Percentiles rank a stretch among this genome's conserved stretches.
Conservation (phyloP, 164 flowering plant genomes). For the Annona cherimola region DNA sequence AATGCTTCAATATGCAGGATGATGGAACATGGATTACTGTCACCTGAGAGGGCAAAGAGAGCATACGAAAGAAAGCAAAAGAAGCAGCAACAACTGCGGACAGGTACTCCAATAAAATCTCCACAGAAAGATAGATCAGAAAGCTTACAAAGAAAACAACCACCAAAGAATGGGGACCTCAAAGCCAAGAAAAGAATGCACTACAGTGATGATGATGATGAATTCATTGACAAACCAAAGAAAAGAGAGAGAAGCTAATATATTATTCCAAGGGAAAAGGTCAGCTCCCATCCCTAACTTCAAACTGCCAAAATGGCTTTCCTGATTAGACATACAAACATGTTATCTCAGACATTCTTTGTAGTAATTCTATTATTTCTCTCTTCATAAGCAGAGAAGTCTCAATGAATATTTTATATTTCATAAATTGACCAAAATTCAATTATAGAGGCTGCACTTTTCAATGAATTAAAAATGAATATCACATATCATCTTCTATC, state of each 20-base stretch:
- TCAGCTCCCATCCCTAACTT: conserved; percentile 1
- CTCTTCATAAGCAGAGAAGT: background rate
- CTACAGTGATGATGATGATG: conserved; percentile 48
- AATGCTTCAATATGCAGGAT: conserved; percentile 45
- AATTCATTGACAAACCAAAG: conserved; percentile 59
- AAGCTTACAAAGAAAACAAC: conserved; percentile 47
- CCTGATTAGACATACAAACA: background rate
- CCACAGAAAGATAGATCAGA: conserved; percentile 40
- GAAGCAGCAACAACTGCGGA: conserved; percentile 64
- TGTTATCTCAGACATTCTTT: background rate
- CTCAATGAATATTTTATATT: no score
- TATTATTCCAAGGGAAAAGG: background rate
- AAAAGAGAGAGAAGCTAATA: conserved; percentile 40
- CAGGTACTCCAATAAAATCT: conserved; percentile 77
- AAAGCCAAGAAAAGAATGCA: conserved; percentile 56
- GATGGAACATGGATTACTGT: conserved; percentile 96
- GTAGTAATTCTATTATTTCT: conserved; percentile 2
- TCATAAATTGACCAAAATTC: background rate
- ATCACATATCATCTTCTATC: no score
- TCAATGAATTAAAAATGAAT: background rate
- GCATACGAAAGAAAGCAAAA: conserved; percentile 82
- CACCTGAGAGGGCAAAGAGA: conserved; percentile 77
- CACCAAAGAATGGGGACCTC: conserved; percentile 52
- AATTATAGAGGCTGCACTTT: no score
- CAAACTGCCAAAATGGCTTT: background rate